These are phyloP conservation scores for Phialocephala sp. DNA, from an alignment of 2,329 filamentous ascomycete species.

Conservation along the genomic window DNA sequence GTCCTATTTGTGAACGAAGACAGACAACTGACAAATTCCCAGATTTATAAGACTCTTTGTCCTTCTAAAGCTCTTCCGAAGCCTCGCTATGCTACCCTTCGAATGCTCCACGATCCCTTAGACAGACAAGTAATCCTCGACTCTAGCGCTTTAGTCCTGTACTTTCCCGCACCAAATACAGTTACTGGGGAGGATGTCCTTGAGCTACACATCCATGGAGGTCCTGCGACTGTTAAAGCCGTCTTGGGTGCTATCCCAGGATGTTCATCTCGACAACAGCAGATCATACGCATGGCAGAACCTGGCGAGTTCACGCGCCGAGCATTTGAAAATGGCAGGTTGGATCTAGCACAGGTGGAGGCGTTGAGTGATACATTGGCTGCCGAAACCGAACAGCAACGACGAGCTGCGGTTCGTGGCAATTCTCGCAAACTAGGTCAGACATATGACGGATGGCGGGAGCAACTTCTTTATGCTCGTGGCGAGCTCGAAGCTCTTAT, in stretches of 20 bases:
- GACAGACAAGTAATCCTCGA: conserved; percentile 57
- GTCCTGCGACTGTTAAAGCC: conserved; percentile 84
- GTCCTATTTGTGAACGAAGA: background rate
- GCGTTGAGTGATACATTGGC: conserved; percentile 66
- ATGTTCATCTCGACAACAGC: conserved; percentile 44
- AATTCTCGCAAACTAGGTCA: conserved; percentile 71
- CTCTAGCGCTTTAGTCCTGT: conserved; percentile 70
- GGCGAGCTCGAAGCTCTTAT: conserved; percentile 95
- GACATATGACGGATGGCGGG: conserved; percentile 84
- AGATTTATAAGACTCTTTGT: conserved; percentile 71
- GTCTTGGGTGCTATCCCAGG: conserved; percentile 78
- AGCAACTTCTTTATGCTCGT: conserved; percentile 76
- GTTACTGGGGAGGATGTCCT: conserved; percentile 93
- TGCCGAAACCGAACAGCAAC: conserved; percentile 89
- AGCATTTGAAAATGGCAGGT: conserved; percentile 84
- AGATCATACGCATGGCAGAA: conserved; percentile 78
- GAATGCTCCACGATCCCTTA: conserved; percentile 71
- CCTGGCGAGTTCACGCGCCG: conserved; percentile 94
- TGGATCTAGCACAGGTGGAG: conserved; percentile 86
- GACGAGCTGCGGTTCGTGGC: conserved; percentile 81
- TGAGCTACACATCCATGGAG: conserved; percentile 94
- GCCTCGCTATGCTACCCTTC: conserved; percentile 71
- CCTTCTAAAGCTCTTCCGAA: conserved; percentile 58
- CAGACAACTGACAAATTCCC: conserved; percentile 30
- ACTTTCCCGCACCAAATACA: conserved; percentile 80